Evolutionary conservation across 2,329 filamentous ascomycete genomes (phyloP).

Genomic region (Pochonia chlamydosporia): DNA sequence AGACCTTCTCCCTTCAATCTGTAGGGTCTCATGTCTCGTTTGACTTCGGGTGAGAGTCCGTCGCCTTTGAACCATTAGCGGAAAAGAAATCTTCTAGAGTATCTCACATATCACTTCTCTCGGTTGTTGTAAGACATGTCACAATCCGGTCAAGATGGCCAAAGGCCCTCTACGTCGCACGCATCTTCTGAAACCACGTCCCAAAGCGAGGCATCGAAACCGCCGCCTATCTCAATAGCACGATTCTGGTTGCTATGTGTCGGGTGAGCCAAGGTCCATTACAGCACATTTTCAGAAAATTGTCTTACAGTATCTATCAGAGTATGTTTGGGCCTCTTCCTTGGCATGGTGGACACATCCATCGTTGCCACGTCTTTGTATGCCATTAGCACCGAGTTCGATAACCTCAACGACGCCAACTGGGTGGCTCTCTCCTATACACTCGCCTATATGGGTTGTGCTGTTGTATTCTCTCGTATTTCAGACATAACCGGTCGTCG

Average conservation of each 20-base stretch:
- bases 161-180: not conserved
- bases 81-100: no score
- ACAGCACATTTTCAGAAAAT: no score
- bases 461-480: constrained; percentile 48
- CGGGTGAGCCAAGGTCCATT: not conserved
- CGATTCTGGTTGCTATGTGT: not conserved
- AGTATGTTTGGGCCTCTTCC: constrained; percentile 46
- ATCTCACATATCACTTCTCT: no score
- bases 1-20: no score
- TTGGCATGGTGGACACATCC: constrained; percentile 54
- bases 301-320: no score
- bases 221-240: not conserved
- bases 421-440: constrained; percentile 53
- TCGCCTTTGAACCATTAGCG: no score
- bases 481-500: constrained; percentile 51
- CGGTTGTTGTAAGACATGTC: no score
- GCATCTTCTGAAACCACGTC: no score
- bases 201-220: not conserved
- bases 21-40: no score
- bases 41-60: no score
- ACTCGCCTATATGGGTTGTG: constrained; percentile 50
- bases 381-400: constrained; percentile 47
- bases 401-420: constrained; percentile 38
- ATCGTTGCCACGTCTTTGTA: constrained; percentile 55
- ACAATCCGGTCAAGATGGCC: not conserved